These are phyloP conservation scores for Wickerhamomyces sp. DNA, from an alignment of 1,139 yeast genomes.

Conservation along the genomic window DNA sequence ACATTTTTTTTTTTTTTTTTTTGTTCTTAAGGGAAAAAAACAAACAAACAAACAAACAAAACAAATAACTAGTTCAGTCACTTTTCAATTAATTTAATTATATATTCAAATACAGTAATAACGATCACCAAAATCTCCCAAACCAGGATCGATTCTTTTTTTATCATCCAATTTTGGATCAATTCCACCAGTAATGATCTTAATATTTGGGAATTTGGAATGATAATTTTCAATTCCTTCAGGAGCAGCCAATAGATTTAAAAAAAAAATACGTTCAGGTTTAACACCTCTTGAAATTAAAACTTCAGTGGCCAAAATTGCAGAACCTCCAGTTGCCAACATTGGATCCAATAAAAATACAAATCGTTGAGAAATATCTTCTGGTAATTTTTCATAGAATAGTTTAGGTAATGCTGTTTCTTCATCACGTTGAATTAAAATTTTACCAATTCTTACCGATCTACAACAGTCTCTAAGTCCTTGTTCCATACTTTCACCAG, in stretches of 20 bases:
- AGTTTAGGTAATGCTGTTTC: slow-evolving; percentile 76
- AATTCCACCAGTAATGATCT: slow-evolving; percentile 88
- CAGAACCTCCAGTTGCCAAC: slow-evolving; percentile 98
- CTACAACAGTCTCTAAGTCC: slow-evolving; percentile 97
- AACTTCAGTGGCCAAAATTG: slow-evolving; percentile 94
- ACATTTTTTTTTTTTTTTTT: not conserved
- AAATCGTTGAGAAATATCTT: slow-evolving; percentile 80
- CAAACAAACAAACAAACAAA: not conserved
- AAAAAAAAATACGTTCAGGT: slow-evolving; percentile 78
- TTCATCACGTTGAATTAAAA: slow-evolving; percentile 93
- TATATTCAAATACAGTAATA: slow-evolving; percentile 87
- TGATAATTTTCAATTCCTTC: slow-evolving; percentile 84
- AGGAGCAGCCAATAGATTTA: slow-evolving; percentile 89
- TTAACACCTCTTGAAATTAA: slow-evolving; percentile 80
- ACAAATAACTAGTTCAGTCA: too few species aligned
- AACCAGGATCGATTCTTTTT: slow-evolving; percentile 86
- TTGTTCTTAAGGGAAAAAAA: not conserved
- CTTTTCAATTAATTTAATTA: too few species aligned
- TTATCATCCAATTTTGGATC: slow-evolving; percentile 82
- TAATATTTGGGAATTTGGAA: slow-evolving; percentile 73
- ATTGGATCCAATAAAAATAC: slow-evolving; percentile 92
- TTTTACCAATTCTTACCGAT: slow-evolving; percentile 92
- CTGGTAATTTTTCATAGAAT: slow-evolving; percentile 90
- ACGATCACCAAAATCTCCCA: slow-evolving; percentile 97
- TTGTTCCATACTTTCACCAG: slow-evolving; percentile 98